These are phyloP conservation scores for Austroboletus rostrupii DNA, from an alignment of 1,284 basidiomycete species.

Conservation along the genomic window DNA sequence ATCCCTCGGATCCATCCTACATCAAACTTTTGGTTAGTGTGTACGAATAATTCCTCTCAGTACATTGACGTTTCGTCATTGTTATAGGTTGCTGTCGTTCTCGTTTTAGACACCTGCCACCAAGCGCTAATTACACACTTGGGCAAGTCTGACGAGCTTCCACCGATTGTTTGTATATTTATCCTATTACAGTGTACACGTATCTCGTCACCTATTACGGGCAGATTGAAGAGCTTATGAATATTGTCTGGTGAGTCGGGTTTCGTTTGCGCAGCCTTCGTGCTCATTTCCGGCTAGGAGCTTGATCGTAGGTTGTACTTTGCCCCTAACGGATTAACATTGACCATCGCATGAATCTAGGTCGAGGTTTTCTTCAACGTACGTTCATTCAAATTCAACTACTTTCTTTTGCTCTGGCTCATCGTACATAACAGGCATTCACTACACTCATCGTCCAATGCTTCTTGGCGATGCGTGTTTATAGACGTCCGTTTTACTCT, in stretches of 20 bases:
- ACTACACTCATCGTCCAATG: slow-evolving; percentile 36
- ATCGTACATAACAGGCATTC: slow-evolving; percentile 17
- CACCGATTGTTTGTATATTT: not conserved
- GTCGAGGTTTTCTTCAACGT: slow-evolving; percentile 37
- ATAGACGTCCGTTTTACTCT: slow-evolving; percentile 18
- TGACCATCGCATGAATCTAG: slow-evolving; percentile 15
- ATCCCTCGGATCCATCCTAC: slow-evolving; percentile 47
- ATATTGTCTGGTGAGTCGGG: slow-evolving; percentile 43
- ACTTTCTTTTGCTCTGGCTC: not conserved
- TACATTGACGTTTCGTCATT: not conserved
- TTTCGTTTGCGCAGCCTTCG: not conserved
- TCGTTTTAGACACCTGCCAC: slow-evolving; percentile 51
- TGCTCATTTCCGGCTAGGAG: slow-evolving; percentile 35
- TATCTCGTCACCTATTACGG: slow-evolving; percentile 51
- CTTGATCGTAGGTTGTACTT: slow-evolving; percentile 37
- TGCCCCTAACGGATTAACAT: not conserved
- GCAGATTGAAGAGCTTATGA: slow-evolving; percentile 31
- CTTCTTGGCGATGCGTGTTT: slow-evolving; percentile 29
- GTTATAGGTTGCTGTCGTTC: slow-evolving; percentile 42
- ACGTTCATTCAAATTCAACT: not conserved
- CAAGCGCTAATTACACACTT: slow-evolving; percentile 54
- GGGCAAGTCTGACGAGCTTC: slow-evolving; percentile 28
- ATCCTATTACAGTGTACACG: slow-evolving; percentile 42
- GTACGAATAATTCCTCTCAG: not conserved
- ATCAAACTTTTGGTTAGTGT: slow-evolving; percentile 40